Percentiles rank a stretch among this genome's conserved stretches.
phyloP scores from a whole-genome alignment of 495 filamentous ascomycete genomes.

The Aspergillus saccharolyticus region DNA sequence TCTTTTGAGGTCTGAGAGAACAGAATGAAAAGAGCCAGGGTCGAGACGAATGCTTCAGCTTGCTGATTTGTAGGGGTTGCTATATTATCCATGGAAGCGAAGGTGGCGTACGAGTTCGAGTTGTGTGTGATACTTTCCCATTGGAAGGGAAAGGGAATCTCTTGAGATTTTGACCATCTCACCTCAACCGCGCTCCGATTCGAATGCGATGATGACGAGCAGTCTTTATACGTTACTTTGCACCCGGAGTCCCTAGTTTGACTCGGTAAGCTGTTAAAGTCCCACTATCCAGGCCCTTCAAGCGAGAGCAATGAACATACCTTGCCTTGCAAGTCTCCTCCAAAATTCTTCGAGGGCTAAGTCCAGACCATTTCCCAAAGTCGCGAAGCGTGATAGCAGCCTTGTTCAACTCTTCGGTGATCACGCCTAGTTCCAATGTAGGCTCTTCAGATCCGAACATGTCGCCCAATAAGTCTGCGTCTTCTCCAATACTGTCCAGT shows the following conservation, averaged over 20 bases:
- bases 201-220: slow-evolving; percentile 67
- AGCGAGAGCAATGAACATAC: slow-evolving; percentile 37
- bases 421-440: slow-evolving; percentile 16
- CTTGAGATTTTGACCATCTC: slow-evolving; percentile 74
- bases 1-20: slow-evolving; percentile 74
- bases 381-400: slow-evolving; percentile 57
- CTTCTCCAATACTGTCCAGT: slow-evolving; percentile 47
- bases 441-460: slow-evolving; percentile 59
- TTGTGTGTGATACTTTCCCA: slow-evolving; percentile 38
- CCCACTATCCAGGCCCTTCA: neutral
- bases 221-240: slow-evolving; percentile 58
- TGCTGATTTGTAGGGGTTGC: slow-evolving; percentile 74
- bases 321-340: slow-evolving; percentile 85
- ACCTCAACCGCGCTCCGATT: slow-evolving; percentile 70
- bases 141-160: slow-evolving; percentile 40
- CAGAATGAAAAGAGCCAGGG: slow-evolving; percentile 71
- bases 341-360: slow-evolving; percentile 65
- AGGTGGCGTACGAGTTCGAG: slow-evolving; percentile 40
- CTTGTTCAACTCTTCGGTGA: slow-evolving; percentile 22
- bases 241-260: slow-evolving; percentile 57
- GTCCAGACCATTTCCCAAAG: slow-evolving; percentile 74
- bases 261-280: neutral
- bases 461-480: slow-evolving; percentile 59
- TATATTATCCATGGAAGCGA: slow-evolving; percentile 67
- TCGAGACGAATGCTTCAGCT: slow-evolving; percentile 81